Base-by-base conservation (phyloP, 768 basidiomycete species). In the Botryobasidium botryosum region DNA sequence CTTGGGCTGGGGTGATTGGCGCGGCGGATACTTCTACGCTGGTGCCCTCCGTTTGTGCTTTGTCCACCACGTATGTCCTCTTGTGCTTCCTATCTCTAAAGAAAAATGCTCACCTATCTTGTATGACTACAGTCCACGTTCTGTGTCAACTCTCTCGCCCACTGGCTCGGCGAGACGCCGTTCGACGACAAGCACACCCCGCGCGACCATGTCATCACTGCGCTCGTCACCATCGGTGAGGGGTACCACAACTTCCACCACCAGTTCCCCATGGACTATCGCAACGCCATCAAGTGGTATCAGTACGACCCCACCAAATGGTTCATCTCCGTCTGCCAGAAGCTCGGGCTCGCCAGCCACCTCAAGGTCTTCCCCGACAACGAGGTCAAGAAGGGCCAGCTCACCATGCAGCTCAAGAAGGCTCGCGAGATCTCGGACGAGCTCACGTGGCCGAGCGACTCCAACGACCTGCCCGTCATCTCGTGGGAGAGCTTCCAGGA, bases 201-300 rank as follows among this genome's bases (percentile, higher is more conserved):
- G 15, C 71, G 79, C 43, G 87, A 92, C 61, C 88, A 91, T 62
- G 59, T 88, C 49, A 58, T 91, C 58, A 91, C 88, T 25, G 90
- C 90, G 2, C 66, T 94, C 25, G 79, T 76, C 49, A 94, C 90
- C 29, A 78, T 91, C 55, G 90, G 90, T 44, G 90, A 96, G 62
- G 90, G 90, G 13, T 96, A 96, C 67, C 90, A 96, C 69, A 96
- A 96, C 63, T 92, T 92, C 74, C 90, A 96, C 65, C 90, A 96
- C 57, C 75, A 74, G 47, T 92, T 92, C 74, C 90, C 90, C 5
- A 87, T 87, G 83, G 90, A 96, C 61, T 96, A 90, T 67, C 74
- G 90, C 21, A 92, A 92, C 56, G 90, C 90, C 46, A 87, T 92
- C 69, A 86, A 70, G 61, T 87, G 84, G 84, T 84, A 82, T 61